Evolutionary conservation across 495 filamentous ascomycete species (phyloP), one percentile per base, ranked within the genome.

Genomic region (Penicillium roqueforti): DNA sequence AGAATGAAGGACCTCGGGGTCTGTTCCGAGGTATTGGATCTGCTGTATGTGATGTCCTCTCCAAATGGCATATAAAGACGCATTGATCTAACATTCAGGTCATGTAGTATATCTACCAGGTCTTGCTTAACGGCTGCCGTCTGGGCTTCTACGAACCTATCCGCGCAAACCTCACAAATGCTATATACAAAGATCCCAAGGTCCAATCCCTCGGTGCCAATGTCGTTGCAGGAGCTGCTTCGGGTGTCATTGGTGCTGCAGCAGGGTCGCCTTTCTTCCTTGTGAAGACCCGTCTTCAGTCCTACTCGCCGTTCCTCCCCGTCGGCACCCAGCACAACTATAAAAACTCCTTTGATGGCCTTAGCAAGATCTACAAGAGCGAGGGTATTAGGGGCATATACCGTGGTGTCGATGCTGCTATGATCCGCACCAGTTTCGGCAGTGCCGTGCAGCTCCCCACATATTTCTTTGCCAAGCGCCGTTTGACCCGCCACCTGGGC

Each of bases 131-230:
- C 66, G 93, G 93, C 55, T 97, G 91, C 74, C 89, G 93, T 22
- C 76, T 99, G 11, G 92, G 93, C 34, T 96, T 99, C 78, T 99
- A 99, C 77, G 93, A 99, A 71, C 93, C 93, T 1, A 82, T 97
- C 63, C 89, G 93, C 55, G 72, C 77, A 14, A 73, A 72, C 19
- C 50, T 95, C 36, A 87, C 90, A 13, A 75, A 68, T 3, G 69
- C 80, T 20, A 63, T 96, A 38, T 88, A 88, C 73, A 76, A 79
- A 49, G 88, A 97, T 68, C 60, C 82, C 8, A 76, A 75, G 7
- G 79, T 83, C 19, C 93, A 98, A 67, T 92, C 84, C 55, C 76
- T 97, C 44, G 86, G 83, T 16, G 81, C 95, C 72, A 99, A 99
- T 69, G 87, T 99, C 75, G 87, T 97, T 63, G 84, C 87, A 40